A percentile compares a stretch with the other conserved stretches of the same genome.
These are phyloP conservation scores for Zangia roseola DNA, from an alignment of 768 basidiomycete species.

Conservation along the genomic window DNA sequence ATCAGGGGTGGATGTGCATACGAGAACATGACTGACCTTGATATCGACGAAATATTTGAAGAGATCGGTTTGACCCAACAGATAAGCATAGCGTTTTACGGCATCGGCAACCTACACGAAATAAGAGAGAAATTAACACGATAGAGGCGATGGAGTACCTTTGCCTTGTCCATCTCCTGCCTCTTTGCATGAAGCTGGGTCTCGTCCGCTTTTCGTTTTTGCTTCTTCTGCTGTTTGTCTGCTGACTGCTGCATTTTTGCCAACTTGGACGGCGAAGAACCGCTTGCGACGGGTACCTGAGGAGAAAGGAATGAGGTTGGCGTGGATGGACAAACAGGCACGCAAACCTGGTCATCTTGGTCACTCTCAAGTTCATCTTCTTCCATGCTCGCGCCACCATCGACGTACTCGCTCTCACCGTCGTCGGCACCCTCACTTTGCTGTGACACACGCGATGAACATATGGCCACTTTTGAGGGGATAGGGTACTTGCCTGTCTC, in stretches of 20 bases:
- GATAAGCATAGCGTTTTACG: conserved; percentile 94
- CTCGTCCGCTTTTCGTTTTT: conserved; percentile 66
- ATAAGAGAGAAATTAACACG: conserved; percentile 9
- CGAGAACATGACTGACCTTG: conserved; percentile 53
- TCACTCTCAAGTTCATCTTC: conserved; percentile 66
- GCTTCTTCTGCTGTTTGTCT: conserved; percentile 44
- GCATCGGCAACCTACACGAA: conserved; percentile 76
- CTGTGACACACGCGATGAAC: conserved; percentile 26
- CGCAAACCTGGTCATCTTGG: conserved; percentile 37
- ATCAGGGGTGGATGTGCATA: not conserved
- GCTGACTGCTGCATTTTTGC: conserved; percentile 38
- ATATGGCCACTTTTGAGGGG: conserved; percentile 1
- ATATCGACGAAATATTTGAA: conserved; percentile 99
- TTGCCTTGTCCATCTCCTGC: conserved; percentile 86
- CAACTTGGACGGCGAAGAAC: conserved; percentile 31
- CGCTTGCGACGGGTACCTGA: conserved; percentile 20
- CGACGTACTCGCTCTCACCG: conserved; percentile 67
- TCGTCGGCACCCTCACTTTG: conserved; percentile 70
- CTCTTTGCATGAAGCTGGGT: conserved; percentile 67
- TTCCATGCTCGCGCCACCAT: conserved; percentile 51
- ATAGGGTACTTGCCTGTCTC: conserved; percentile 57
- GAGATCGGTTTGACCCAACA: conserved; percentile 96
- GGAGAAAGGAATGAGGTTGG: not conserved
- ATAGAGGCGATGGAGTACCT: conserved; percentile 43
- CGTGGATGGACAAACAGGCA: conserved; percentile 1